Evolutionary conservation across 805 yeast genomes (phyloP).

Genomic region (Candida methanosorbosa): DNA sequence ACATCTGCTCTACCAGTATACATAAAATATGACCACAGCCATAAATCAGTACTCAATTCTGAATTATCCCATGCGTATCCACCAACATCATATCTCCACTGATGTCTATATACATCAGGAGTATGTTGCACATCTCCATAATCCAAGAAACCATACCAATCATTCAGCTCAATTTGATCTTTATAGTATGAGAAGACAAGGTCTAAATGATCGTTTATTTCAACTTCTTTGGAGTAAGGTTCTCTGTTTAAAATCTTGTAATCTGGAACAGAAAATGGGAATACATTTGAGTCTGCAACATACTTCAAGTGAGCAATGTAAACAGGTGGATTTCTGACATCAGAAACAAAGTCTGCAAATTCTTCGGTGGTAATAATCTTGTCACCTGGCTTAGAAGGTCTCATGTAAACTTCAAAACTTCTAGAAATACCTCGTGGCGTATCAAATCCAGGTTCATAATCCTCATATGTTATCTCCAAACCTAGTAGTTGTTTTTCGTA

Average conservation of each 20-base stretch:
- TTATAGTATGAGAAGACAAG: conserved; percentile 1
- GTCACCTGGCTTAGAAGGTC: not conserved
- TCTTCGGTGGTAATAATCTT: not conserved
- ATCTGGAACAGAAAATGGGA: conserved; percentile 4
- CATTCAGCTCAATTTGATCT: conserved; percentile 1
- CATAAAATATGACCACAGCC: conserved; percentile 2
- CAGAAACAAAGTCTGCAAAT: not conserved
- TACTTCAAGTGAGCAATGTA: conserved; percentile 1
- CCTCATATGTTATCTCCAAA: conserved; percentile 4
- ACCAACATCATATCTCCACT: conserved; percentile 6
- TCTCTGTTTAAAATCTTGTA: not conserved
- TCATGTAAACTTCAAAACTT: conserved; percentile 3
- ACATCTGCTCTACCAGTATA: conserved; percentile 1
- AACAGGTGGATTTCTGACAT: conserved; percentile 2
- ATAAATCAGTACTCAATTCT: conserved; percentile 2
- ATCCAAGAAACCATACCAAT: conserved; percentile 5
- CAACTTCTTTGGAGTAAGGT: conserved; percentile 1
- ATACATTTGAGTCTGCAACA: not conserved
- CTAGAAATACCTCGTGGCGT: conserved; percentile 2
- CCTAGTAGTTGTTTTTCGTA: conserved; percentile 1
- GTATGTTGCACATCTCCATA: conserved; percentile 5
- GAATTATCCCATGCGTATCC: conserved; percentile 4
- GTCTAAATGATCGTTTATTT: conserved; percentile 1
- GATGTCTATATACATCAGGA: conserved; percentile 4
- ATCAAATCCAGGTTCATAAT: conserved; percentile 5